Conservation (phyloP, 352 stramenopile species). For the Pythium aristosporum region DNA sequence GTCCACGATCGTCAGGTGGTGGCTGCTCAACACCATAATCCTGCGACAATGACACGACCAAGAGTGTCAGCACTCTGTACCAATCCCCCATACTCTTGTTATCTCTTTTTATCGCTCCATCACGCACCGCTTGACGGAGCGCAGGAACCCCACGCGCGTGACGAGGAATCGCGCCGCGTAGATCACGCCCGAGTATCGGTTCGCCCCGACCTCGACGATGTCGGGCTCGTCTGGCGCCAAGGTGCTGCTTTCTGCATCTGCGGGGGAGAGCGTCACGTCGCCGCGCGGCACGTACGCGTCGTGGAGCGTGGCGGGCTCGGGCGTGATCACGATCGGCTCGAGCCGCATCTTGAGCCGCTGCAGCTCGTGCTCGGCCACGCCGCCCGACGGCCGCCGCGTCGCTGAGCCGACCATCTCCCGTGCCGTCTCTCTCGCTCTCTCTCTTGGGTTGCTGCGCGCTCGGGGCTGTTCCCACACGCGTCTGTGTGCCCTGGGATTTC, state of each 20-base stretch:
- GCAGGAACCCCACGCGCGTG: constrained; percentile 77
- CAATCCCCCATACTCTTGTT: neutral
- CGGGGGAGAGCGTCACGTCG: constrained; percentile 54
- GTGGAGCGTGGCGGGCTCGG: constrained; percentile 47
- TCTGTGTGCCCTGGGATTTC: constrained; percentile 7
- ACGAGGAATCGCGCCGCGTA: constrained; percentile 87
- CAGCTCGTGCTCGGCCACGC: constrained; percentile 44
- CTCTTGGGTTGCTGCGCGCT: neutral
- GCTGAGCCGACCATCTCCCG: constrained; percentile 5
- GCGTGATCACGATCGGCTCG: constrained; percentile 53
- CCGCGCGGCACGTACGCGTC: constrained; percentile 70
- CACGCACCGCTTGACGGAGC: constrained; percentile 60
- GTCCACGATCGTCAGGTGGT: constrained; percentile 81
- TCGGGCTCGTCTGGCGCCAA: constrained; percentile 43
- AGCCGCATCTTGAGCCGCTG: constrained; percentile 62
- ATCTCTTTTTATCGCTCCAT: neutral
- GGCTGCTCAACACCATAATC: constrained; percentile 79
- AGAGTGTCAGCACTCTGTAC: neutral
- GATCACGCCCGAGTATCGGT: constrained; percentile 82
- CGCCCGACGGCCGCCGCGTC: constrained; percentile 27
- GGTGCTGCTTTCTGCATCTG: constrained; percentile 44
- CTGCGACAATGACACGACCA: constrained; percentile 30
- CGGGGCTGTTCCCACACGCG: neutral
- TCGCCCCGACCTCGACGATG: constrained; percentile 43
- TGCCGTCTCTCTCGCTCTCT: constrained; percentile 1